Conservation (phyloP, 257 asterid species). For the Solanum chilense region DNA sequence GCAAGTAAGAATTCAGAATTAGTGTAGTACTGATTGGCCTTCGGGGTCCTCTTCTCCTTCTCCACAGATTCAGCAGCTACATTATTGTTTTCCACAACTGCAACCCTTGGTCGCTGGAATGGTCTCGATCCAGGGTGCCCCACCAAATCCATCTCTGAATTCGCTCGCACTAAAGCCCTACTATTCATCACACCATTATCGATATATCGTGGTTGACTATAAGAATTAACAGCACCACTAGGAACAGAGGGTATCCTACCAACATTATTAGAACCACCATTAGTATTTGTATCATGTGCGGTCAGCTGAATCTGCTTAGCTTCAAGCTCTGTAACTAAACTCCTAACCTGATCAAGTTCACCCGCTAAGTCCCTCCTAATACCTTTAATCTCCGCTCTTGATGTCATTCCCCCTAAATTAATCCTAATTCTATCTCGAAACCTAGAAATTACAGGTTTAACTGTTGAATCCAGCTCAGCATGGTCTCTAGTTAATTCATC, state of each 20-base stretch:
- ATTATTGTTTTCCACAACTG: neutral
- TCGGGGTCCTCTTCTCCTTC: slow-evolving; percentile 12
- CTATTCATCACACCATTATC: neutral
- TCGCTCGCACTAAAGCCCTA: slow-evolving; percentile 4
- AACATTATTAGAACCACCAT: neutral
- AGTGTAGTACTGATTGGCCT: slow-evolving; percentile 10
- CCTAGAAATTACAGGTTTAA: slow-evolving; percentile 4
- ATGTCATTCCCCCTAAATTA: neutral
- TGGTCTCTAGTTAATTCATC: neutral
- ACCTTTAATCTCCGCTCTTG: slow-evolving; percentile 3
- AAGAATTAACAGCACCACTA: neutral
- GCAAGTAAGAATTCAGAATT: slow-evolving; percentile 8
- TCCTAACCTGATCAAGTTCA: slow-evolving; percentile 12
- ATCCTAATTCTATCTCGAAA: slow-evolving; percentile 4
- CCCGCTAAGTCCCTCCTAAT: slow-evolving; percentile 1
- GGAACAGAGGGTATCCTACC: neutral
- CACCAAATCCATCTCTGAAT: slow-evolving; percentile 7
- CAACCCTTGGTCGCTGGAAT: slow-evolving; percentile 1
- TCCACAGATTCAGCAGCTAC: slow-evolving; percentile 4
- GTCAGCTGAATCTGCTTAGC: slow-evolving; percentile 11
- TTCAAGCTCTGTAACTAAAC: neutral
- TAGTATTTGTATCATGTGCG: neutral
- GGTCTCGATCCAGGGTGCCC: slow-evolving; percentile 23
- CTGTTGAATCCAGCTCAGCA: neutral
- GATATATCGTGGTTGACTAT: neutral